Percentiles rank a stretch among this genome's conserved stretches.
Conservation (phyloP, 805 yeast genomes). For the Wickerhamiella lipophila region DNA sequence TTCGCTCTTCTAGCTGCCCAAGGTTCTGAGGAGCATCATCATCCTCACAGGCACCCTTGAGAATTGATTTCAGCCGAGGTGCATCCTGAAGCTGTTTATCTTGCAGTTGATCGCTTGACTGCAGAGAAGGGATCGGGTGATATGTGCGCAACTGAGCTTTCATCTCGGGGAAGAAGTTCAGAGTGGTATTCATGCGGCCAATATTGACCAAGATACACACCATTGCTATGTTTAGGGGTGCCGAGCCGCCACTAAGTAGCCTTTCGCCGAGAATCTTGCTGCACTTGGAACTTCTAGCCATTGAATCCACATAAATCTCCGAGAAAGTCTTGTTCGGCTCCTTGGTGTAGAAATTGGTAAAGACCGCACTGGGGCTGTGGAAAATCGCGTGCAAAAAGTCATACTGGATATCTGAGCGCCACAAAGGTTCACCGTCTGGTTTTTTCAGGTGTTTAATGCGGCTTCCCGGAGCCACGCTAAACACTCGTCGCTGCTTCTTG, state of each 20-base stretch:
- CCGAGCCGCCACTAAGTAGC: conserved; percentile 49
- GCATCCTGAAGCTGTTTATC: conserved; percentile 87
- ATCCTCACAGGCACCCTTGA: conserved; percentile 76
- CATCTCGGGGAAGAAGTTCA: conserved; percentile 90
- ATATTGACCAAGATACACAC: conserved; percentile 78
- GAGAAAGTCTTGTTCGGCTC: conserved; percentile 55
- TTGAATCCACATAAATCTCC: conserved; percentile 66
- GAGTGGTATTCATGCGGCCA: conserved; percentile 89
- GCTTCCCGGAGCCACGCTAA: conserved; percentile 3
- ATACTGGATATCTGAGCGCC: conserved; percentile 78
- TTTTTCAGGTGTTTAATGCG: conserved; percentile 48
- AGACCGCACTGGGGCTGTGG: conserved; percentile 49
- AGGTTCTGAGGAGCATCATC: conserved; percentile 31
- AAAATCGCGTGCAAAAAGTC: conserved; percentile 59
- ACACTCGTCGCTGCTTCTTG: background rate
- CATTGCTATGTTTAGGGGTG: conserved; percentile 56
- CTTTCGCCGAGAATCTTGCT: conserved; percentile 75
- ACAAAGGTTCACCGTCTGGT: conserved; percentile 82
- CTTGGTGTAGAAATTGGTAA: conserved; percentile 35
- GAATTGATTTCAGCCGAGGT: conserved; percentile 77
- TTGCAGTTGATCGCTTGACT: conserved; percentile 37
- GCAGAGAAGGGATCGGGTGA: conserved; percentile 85
- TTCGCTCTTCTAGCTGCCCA: conserved; percentile 9
- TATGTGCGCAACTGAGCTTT: conserved; percentile 83
- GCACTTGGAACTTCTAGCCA: conserved; percentile 72